Evolutionary conservation across 1,284 basidiomycete species (phyloP).

Genomic region (Hymenochaete sp.): DNA sequence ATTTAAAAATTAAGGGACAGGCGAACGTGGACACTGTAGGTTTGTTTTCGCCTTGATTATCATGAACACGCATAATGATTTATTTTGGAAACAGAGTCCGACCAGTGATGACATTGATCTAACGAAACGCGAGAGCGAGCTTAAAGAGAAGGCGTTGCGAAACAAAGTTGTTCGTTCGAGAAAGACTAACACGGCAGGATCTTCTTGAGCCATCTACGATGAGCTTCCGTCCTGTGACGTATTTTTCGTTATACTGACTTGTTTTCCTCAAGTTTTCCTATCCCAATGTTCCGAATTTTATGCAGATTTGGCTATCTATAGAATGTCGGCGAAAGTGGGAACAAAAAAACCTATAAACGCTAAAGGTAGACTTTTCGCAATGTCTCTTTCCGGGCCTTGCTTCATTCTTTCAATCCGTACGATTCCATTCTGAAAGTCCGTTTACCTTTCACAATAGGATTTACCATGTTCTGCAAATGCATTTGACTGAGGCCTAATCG

Average conservation of each 20-base stretch:
- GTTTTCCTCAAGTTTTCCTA: not conserved
- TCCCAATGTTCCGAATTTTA: not conserved
- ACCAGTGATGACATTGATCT: conserved; percentile 32
- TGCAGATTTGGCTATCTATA: conserved; percentile 6
- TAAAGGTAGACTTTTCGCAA: conserved; percentile 2
- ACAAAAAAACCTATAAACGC: not conserved
- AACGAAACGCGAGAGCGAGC: conserved; percentile 57
- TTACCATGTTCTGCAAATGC: not conserved
- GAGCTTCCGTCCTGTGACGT: conserved; percentile 4
- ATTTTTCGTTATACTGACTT: conserved; percentile 1
- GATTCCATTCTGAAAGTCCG: not conserved
- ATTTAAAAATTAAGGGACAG: conserved; percentile 68
- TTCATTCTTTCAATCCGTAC: not conserved
- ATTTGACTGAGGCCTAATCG: too few species aligned
- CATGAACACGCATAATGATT: not conserved
- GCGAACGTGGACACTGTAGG: conserved; percentile 40
- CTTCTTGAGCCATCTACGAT: conserved; percentile 5
- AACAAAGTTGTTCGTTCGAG: conserved; percentile 71
- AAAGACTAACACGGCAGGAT: conserved; percentile 32
- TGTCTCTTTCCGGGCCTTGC: conserved; percentile 5
- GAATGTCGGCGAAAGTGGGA: not conserved
- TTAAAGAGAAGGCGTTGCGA: conserved; percentile 69
- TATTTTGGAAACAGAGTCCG: conserved; percentile 8
- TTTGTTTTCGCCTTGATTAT: conserved; percentile 31
- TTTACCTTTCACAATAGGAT: conserved; percentile 1